Conservation (phyloP, 495 filamentous ascomycete species). For the Barbatosphaeria neglecta region DNA sequence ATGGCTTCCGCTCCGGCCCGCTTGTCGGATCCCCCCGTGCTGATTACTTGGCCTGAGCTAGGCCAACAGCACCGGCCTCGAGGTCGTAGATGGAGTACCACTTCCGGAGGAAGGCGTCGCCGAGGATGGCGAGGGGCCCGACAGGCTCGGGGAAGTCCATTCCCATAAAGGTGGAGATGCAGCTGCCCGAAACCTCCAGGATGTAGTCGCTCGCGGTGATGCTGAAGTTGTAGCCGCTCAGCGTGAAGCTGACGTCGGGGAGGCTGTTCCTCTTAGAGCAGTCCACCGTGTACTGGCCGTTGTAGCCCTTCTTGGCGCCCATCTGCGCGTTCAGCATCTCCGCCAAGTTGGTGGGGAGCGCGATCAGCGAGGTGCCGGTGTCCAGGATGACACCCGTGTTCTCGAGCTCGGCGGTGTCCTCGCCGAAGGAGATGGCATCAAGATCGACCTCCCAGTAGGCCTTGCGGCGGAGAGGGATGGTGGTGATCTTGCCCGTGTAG, state of each 20-base stretch:
- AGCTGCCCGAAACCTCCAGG: slow-evolving; percentile 86
- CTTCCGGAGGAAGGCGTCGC: slow-evolving; percentile 91
- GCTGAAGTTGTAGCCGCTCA: slow-evolving; percentile 80
- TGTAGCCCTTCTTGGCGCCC: slow-evolving; percentile 91
- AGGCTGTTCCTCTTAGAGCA: slow-evolving; percentile 72
- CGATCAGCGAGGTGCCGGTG: slow-evolving; percentile 96
- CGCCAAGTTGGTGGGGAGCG: slow-evolving; percentile 80
- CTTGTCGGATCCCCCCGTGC: not conserved
- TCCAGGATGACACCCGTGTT: slow-evolving; percentile 94
- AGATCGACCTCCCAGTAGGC: slow-evolving; percentile 99
- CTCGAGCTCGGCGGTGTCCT: slow-evolving; percentile 73
- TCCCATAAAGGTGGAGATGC: slow-evolving; percentile 95
- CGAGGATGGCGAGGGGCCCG: slow-evolving; percentile 89
- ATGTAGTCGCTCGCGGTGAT: slow-evolving; percentile 89
- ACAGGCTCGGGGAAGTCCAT: slow-evolving; percentile 92
- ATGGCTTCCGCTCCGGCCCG: no score
- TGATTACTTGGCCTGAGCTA: slow-evolving; percentile 67
- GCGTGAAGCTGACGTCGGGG: slow-evolving; percentile 79
- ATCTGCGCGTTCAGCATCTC: slow-evolving; percentile 98
- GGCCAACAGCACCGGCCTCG: slow-evolving; percentile 69
- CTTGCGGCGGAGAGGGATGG: slow-evolving; percentile 91
- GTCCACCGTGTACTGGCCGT: slow-evolving; percentile 89
- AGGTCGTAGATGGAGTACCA: slow-evolving; percentile 98
- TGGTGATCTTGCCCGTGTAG: slow-evolving; percentile 82
- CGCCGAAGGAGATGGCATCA: slow-evolving; percentile 79